Percentiles rank a stretch among this genome's conserved stretches.
These are phyloP conservation scores for Phyllosticta citribraziliensis DNA, from an alignment of 2,329 filamentous ascomycete species.

Conservation along the genomic window DNA sequence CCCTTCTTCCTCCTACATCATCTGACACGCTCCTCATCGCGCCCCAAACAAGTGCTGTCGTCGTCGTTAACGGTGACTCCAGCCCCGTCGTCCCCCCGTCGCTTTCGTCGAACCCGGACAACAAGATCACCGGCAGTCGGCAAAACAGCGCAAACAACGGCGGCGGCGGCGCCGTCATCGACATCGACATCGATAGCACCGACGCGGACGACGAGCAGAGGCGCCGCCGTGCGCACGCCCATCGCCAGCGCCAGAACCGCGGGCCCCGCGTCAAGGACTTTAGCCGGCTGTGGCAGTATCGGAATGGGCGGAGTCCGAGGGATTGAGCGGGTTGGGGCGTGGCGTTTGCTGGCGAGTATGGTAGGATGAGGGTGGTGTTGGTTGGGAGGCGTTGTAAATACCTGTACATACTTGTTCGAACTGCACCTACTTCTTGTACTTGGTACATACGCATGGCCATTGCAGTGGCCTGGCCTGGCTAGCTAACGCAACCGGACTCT, in stretches of 20 bases:
- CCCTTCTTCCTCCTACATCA: neutral
- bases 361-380: neutral
- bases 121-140: neutral
- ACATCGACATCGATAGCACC: slow-evolving; percentile 12
- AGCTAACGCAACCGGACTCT: no score
- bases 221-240: neutral
- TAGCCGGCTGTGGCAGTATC: slow-evolving; percentile 16
- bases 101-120: neutral
- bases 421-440: no score
- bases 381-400: no score
- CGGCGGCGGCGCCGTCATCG: slow-evolving; percentile 1
- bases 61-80: neutral
- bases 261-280: slow-evolving; percentile 15
- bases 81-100: slow-evolving; percentile 2
- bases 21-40: neutral
- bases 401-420: no score
- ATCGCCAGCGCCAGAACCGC: neutral
- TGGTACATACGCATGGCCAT: no score
- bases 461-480: no score
- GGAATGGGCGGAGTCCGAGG: slow-evolving; percentile 13
- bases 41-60: neutral
- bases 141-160: neutral
- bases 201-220: neutral
- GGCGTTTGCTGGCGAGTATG: neutral
- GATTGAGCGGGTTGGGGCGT: slow-evolving; percentile 1